A percentile compares a stretch with the other conserved stretches of the same genome.
Conservation (phyloP, 129 eudicot genomes). For the Helianthus annuus region HanXRQr2.0-SUNRISE NC_035448.2:144311581-144312080, state of each 20-base stretch:
- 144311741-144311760: constrained; percentile 24
- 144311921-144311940: background rate
- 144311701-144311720: constrained; percentile 28
- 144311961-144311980: background rate
- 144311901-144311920: background rate
- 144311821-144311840: constrained; percentile 16
- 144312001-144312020: too few relatives aligned
- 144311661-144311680: constrained; percentile 40
- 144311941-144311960: background rate
- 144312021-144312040: too few relatives aligned
- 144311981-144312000: too few relatives aligned
- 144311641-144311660: constrained; percentile 29
- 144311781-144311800: background rate
- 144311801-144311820: constrained; percentile 8
- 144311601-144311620: constrained; percentile 18
- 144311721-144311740: constrained; percentile 22
- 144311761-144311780: constrained; percentile 17
- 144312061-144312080: too few relatives aligned
- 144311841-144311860: too few relatives aligned
- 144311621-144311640: background rate
- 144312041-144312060: too few relatives aligned
- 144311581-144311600: background rate
- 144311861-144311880: too few relatives aligned
- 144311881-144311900: background rate
- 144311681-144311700: constrained; percentile 35